Conservation (phyloP, 78 protist genomes). For the Planoprotostelium fungivorum region DNA sequence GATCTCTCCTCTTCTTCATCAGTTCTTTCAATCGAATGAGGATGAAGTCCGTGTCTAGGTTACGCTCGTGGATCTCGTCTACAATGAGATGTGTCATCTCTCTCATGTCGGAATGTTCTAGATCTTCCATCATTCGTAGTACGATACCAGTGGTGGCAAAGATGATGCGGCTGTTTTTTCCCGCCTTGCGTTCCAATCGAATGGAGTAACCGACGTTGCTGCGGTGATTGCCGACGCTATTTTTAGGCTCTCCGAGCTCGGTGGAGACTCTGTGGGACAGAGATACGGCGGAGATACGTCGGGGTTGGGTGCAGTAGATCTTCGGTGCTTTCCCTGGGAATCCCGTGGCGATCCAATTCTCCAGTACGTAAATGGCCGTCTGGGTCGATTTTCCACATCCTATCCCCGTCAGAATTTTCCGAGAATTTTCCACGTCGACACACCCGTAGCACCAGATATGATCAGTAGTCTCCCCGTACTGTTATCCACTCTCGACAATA, state of each 20-base stretch:
- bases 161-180: slow-evolving; percentile 51
- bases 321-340: slow-evolving; percentile 27
- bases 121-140: slow-evolving; percentile 32
- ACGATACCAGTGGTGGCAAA: slow-evolving; percentile 81
- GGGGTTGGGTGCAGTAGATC: slow-evolving; percentile 86
- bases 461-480: background rate
- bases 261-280: slow-evolving; percentile 83
- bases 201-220: slow-evolving; percentile 76
- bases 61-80: slow-evolving; percentile 69
- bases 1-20: slow-evolving; percentile 24
- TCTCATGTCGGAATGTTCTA: background rate
- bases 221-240: slow-evolving; percentile 11
- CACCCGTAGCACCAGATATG: background rate
- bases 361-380: slow-evolving; percentile 81
- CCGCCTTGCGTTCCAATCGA: slow-evolving; percentile 35
- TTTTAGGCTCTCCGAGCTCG: slow-evolving; percentile 38
- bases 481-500: too few relatives aligned
- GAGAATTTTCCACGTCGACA: background rate
- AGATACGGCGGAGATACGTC: slow-evolving; percentile 87
- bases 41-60: slow-evolving; percentile 46
- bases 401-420: slow-evolving; percentile 19
- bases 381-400: slow-evolving; percentile 95
- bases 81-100: slow-evolving; percentile 46
- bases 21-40: slow-evolving; percentile 28
- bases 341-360: background rate